Evolutionary conservation across 2,329 filamentous ascomycete species (phyloP), one percentile per base, ranked within the genome.

Genomic region (Botryosphaeria dothidea): DNA sequence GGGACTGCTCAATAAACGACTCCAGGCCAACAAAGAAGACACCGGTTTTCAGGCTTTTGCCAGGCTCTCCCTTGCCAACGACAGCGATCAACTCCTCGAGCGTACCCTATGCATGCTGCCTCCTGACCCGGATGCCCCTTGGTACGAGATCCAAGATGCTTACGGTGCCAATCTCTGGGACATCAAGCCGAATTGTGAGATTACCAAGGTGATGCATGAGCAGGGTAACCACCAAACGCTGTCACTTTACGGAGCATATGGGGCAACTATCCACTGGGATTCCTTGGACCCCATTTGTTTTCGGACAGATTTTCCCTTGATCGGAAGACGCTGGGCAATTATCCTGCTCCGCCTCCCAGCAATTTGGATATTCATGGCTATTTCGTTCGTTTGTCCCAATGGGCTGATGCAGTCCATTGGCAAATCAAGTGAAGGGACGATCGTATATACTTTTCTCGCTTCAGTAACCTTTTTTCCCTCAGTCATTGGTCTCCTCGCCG

Each of bases 221-320:
- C 6, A 54, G 9, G 34, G 23, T 4, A 31, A 54, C 6, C 17
- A 54, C 17, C 7, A 54, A 1, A 19, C 31, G 7, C 13, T 61
- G 8, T 21, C 21, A 3, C n/a, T 61, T 3, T 41, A 61, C 61
- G 75, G 74, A 19, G 70, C 70, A 36, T 68, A 67, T 27, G 74
- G 71, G 1, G 77, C 78, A 1, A 69, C 74, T 1, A 77, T 81
- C 38, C 71, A 71, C 4, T 81, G 79, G 79, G 71, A 78, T 36
- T 64, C 60, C 1, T 73, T 78, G n/a, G 41, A 48, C n/a, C 7
- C 57, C 23, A 15, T 31, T 15, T 17, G 17, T 3, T 46, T 23
- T 27, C 19, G 21, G 7, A 49, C 34, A 23, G 43, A 46, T 34
- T 6, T 5, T 34, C 31, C 31, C 6, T 11, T 34, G 31, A 34